Conservation (phyloP, 345 rosid genomes). For the Pistacia vera region DNA sequence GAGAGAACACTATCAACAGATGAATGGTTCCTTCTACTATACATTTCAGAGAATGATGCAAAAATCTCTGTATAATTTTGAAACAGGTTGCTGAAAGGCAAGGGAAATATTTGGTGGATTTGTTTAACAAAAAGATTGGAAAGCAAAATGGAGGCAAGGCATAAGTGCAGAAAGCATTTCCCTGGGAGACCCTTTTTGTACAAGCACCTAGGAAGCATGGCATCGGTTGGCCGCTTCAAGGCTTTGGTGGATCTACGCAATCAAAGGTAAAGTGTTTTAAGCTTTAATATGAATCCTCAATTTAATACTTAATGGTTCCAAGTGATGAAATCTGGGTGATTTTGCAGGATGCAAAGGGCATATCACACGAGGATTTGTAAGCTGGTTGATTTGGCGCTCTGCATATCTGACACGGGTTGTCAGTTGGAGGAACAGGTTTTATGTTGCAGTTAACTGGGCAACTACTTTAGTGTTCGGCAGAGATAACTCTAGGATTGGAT, state of each 20-base stretch:
- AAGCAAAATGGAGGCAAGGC: conserved; percentile 60
- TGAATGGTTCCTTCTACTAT: too few relatives aligned
- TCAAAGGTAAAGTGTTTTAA: conserved; percentile 47
- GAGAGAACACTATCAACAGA: too few relatives aligned
- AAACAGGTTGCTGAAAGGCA: conserved; percentile 74
- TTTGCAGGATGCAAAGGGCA: conserved; percentile 56
- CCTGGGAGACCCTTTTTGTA: conserved; percentile 63
- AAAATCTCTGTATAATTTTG: not conserved
- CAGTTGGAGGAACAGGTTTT: conserved; percentile 79
- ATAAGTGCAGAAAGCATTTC: conserved; percentile 34
- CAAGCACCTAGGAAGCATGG: conserved; percentile 76
- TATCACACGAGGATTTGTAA: conserved; percentile 56
- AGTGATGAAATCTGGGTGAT: not conserved
- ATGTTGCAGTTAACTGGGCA: conserved; percentile 75
- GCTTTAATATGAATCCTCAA: not conserved
- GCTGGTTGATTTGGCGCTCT: conserved; percentile 70
- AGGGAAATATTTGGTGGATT: conserved; percentile 57
- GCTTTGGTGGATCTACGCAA: conserved; percentile 69
- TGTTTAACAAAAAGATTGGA: conserved; percentile 53
- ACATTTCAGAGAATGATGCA: too few relatives aligned
- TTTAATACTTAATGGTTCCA: not conserved
- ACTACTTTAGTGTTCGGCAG: conserved; percentile 78
- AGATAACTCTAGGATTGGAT: conserved; percentile 64
- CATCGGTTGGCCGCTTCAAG: conserved; percentile 71
- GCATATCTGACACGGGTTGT: conserved; percentile 74